Conservation (phyloP, 495 filamentous ascomycete genomes). For the Staphylotrichum tortipilum region DNA sequence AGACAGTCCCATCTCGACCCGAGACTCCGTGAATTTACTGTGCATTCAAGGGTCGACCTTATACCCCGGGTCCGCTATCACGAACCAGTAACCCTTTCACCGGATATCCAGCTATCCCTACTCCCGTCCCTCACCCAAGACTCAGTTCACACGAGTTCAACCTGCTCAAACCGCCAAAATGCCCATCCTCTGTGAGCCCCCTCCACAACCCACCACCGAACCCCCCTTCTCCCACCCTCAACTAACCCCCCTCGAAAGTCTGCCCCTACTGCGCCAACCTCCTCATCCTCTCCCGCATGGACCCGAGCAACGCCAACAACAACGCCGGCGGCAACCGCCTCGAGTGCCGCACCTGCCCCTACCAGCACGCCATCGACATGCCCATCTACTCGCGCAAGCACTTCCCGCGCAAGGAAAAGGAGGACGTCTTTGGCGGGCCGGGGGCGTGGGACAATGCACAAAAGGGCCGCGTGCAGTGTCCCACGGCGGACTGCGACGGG, state of each 20-base stretch:
- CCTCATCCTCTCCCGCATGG: conserved; percentile 53
- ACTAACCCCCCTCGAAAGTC: conserved; percentile 44
- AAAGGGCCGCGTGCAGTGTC: conserved; percentile 67
- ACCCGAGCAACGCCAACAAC: too few species aligned
- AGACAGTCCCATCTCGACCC: too few species aligned
- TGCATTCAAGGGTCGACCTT: too few species aligned
- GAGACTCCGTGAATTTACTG: too few species aligned
- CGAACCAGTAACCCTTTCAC: too few species aligned
- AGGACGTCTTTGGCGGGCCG: conserved; percentile 84
- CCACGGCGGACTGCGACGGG: conserved; percentile 63
- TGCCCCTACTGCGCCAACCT: conserved; percentile 89
- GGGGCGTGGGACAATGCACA: conserved; percentile 86
- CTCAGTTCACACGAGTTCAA: too few species aligned
- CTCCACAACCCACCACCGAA: background rate
- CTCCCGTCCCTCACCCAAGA: too few species aligned
- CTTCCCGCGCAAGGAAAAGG: conserved; percentile 70
- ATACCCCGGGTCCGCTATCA: too few species aligned
- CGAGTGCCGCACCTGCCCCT: conserved; percentile 91
- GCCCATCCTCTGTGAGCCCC: conserved; percentile 55
- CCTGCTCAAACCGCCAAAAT: conserved; percentile 37
- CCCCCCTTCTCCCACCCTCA: background rate
- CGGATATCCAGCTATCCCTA: too few species aligned
- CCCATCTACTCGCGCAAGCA: conserved; percentile 69
- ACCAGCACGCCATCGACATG: conserved; percentile 65
- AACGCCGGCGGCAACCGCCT: conserved; percentile 58